These are phyloP conservation scores for Penicillium decumbens DNA, from an alignment of 2,329 filamentous ascomycete genomes.

Conservation along the genomic window DNA sequence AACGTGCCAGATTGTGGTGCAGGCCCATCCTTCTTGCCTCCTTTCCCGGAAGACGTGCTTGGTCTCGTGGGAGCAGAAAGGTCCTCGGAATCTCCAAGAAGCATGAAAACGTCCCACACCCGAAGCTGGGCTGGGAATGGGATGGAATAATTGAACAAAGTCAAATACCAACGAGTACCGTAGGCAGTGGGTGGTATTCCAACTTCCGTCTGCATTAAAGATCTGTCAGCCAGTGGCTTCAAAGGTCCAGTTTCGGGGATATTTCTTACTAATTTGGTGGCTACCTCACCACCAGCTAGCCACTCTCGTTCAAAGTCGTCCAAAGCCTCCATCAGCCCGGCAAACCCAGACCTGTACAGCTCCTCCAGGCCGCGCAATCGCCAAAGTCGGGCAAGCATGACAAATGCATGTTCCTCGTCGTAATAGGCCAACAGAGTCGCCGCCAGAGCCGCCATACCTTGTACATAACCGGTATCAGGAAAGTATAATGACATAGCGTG, in stretches of 20 bases:
- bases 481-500: slow-evolving; percentile 90
- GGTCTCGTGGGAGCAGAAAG: slow-evolving; percentile 20
- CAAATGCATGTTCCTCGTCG: slow-evolving; percentile 87
- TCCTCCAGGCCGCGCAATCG: slow-evolving; percentile 77
- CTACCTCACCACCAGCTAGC: slow-evolving; percentile 74
- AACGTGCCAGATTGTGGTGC: slow-evolving; percentile 38
- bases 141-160: slow-evolving; percentile 93
- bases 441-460: slow-evolving; percentile 92
- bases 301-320: slow-evolving; percentile 80
- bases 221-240: slow-evolving; percentile 2
- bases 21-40: slow-evolving; percentile 14
- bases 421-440: slow-evolving; percentile 94
- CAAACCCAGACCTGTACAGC: slow-evolving; percentile 79
- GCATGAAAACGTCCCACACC: slow-evolving; percentile 97
- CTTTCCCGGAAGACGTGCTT: slow-evolving; percentile 24
- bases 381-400: slow-evolving; percentile 97
- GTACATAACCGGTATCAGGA: slow-evolving; percentile 87
- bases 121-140: slow-evolving; percentile 91
- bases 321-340: slow-evolving; percentile 78
- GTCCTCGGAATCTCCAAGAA: slow-evolving; percentile 71
- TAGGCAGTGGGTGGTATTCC: slow-evolving; percentile 86
- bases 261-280: slow-evolving; percentile 66
- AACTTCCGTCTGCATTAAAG: slow-evolving; percentile 59
- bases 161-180: slow-evolving; percentile 94
- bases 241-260: background rate